phyloP scores from a whole-genome alignment of 345 rosid species.

The Geranium brycei region DNA sequence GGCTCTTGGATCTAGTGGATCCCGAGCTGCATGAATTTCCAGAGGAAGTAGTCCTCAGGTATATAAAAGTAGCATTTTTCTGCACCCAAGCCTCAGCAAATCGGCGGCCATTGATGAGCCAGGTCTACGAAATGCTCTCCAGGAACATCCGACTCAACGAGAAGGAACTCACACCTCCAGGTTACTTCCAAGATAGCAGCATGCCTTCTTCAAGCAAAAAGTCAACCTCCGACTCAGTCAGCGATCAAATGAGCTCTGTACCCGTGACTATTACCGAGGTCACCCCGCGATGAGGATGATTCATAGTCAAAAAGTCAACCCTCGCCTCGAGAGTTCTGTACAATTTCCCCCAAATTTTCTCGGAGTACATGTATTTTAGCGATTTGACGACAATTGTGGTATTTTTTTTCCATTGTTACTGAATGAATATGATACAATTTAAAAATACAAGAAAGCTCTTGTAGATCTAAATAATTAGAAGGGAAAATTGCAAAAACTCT shows the following conservation, averaged over 20 bases:
- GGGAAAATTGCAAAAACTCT: no score
- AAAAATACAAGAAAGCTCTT: no score
- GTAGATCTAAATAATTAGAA: no score
- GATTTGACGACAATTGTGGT: no score
- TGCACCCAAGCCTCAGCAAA: constrained; percentile 45
- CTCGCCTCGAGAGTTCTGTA: no score
- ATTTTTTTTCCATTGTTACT: no score
- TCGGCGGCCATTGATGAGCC: constrained; percentile 52
- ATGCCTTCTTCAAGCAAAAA: constrained; percentile 18
- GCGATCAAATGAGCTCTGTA: constrained; percentile 33
- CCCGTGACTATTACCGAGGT: constrained; percentile 45
- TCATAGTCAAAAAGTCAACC: no score
- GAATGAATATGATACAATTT: no score
- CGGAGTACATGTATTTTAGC: no score
- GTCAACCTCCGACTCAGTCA: constrained; percentile 15
- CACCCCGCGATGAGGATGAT: constrained; percentile 31
- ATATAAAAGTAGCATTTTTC: constrained; percentile 58
- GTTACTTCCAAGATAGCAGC: constrained; percentile 32
- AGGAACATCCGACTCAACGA: constrained; percentile 38
- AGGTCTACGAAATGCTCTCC: constrained; percentile 54
- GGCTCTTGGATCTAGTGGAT: constrained; percentile 41
- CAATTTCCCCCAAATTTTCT: no score
- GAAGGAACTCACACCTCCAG: constrained; percentile 41
- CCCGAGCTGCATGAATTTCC: constrained; percentile 37
- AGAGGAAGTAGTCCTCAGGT: constrained; percentile 31